Evolutionary conservation across 345 rosid genomes (phyloP), one percentile per base, ranked within the genome.

Genomic region (Streptanthus diversifolius): DNA sequence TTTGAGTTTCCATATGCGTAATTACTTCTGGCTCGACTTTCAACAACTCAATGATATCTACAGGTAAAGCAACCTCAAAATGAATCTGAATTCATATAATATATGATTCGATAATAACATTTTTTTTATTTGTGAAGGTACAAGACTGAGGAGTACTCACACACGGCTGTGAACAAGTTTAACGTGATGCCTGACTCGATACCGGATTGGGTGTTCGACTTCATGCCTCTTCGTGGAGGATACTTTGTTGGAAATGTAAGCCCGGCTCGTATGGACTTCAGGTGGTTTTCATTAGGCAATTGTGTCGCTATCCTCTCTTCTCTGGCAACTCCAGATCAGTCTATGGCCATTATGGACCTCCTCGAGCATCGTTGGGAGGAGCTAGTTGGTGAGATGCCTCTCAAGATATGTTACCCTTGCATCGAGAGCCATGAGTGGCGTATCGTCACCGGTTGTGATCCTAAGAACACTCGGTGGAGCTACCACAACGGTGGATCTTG

Each of bases 201-300:
- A 71, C 87, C 87, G 2, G 85, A 84, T 0, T 86, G 90, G 90
- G 87, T 86, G 24, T 86, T 86, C 48, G 90, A 86, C 44, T 86
- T 87, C 71, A 83, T 87, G 91, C 89, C 89, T 48, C 76, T 77
- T 0, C 84, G 82, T 4, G 92, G 92, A 56, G 92, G 89, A 39
- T 87, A 87, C 71, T 84, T 87, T 54, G 84, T 87, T 8, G 92
- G 92, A 36, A 87, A 87, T 48, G 89, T 87, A n/a, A 85, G 92
- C 61, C 89, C 92, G 21, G 92, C 92, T 1, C 83, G 83, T 79
- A 87, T 87, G 92, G 92, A 87, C 63, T 87, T 87, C 19, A 74
- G 92, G 36, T 87, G 89, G 92, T 87, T 87, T 64, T 83, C 82
- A 13, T 65, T 84, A 17, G 91, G 91, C 0, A 86, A 84, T 44